Evolutionary conservation across 257 asterid genomes (phyloP), one percentile per base, ranked within the genome.

Genomic region (Solanum lignicaule): DNA sequence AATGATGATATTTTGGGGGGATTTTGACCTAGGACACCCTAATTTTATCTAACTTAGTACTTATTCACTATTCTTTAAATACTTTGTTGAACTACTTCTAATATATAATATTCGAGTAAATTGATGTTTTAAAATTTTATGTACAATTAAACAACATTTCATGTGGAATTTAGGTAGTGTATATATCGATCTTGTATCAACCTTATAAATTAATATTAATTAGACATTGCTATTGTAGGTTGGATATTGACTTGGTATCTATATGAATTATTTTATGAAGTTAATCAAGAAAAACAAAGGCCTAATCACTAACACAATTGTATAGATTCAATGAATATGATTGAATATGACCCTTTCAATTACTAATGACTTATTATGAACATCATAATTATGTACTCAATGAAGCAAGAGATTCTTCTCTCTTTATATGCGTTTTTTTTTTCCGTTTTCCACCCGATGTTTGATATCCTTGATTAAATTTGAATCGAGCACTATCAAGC

Each of bases 401-500:
- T 23, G 11, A 36, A 36, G 83, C 32, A 74, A 33, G 25, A 32
- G 27, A 21, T 23, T 36, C 83, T 36, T 36, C 83, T 21, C 52
- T 74, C 31, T 52, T 52, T 52, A 21, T 55, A 55, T 55, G 65
- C 2, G 2, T 7, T 52, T 16, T 1, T 18, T 52, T 48, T 48
- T 1, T 46, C 8, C 2, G 0, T 55, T 55, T 55, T 3, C 0
- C 11, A 18, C 5, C 25, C 4, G 5, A 20, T 55, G 10, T 55
- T 7, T 2, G 4, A 18, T 20, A 7, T 55, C 1, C 10, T 55
- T 20, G n/a, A 55, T 55, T 55, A 55, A 55, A 20, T 55, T 20
- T 0, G 0, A 7, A 55, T 55, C 1, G 11, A 20, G 2, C 25
- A 55, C 2, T 3, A 0, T 55, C 2, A 3, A 20, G 0, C 1